Percentiles rank a stretch among this genome's conserved stretches.
These are phyloP conservation scores for Bretziella fagacearum DNA, from an alignment of 2,329 filamentous ascomycete genomes.

Conservation along the genomic window DNA sequence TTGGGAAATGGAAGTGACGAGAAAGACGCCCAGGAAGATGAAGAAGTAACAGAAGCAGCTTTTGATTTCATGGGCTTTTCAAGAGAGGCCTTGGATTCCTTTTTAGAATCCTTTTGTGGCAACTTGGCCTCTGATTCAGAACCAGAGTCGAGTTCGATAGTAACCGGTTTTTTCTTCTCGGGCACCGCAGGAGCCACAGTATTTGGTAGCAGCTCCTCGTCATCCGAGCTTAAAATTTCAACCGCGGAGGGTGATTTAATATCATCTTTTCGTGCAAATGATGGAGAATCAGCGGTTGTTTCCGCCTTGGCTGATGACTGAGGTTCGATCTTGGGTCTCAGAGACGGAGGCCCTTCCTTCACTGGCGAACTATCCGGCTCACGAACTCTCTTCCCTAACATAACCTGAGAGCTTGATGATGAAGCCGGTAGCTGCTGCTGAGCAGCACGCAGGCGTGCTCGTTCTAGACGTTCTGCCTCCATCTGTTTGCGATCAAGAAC, in stretches of 20 bases:
- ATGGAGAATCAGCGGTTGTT: too few relatives aligned
- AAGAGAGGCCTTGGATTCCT: too few relatives aligned
- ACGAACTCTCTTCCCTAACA: constrained; percentile 3
- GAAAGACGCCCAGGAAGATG: background rate
- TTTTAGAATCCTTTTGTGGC: too few relatives aligned
- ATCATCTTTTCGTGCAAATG: too few relatives aligned
- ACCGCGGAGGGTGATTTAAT: too few relatives aligned
- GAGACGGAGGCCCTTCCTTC: background rate
- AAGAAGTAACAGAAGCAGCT: background rate
- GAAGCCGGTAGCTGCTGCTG: background rate
- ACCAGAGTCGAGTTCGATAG: constrained; percentile 7
- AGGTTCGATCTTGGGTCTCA: background rate
- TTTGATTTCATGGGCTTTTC: too few relatives aligned
- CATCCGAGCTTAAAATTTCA: too few relatives aligned
- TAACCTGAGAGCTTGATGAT: background rate
- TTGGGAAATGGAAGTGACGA: constrained; percentile 26
- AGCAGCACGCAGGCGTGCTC: constrained; percentile 21
- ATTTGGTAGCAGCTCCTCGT: background rate
- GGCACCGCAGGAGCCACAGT: background rate
- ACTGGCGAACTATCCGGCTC: background rate
- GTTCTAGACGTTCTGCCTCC: constrained; percentile 66
- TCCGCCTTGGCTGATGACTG: background rate
- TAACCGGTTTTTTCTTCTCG: background rate
- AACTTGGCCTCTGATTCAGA: constrained; percentile 2
- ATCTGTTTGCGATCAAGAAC: constrained; percentile 62